Evolutionary conservation across 2,329 filamentous ascomycete species (phyloP).

Genomic region (Fusarium gaditjirri): DNA sequence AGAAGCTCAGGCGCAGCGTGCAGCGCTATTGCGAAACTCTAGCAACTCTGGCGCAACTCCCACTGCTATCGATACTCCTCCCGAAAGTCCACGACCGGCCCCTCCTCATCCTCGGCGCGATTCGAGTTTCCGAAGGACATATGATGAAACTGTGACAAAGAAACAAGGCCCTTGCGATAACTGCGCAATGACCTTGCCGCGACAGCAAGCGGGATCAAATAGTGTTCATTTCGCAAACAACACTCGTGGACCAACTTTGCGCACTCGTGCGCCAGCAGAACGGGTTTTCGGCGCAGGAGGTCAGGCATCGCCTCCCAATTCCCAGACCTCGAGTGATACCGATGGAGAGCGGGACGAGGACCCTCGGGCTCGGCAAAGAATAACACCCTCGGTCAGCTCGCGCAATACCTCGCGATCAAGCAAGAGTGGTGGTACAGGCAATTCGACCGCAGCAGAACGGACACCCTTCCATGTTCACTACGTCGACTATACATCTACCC

Average conservation of each 20-base stretch:
- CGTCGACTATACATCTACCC: constrained; percentile 74
- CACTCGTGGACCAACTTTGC: constrained; percentile 65
- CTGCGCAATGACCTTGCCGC: constrained; percentile 72
- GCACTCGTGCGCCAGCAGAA: constrained; percentile 70
- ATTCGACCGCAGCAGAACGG: constrained; percentile 59
- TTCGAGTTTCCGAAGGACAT: constrained; percentile 70
- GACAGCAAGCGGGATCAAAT: constrained; percentile 45
- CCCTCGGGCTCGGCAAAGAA: constrained; percentile 53
- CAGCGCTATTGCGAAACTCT: constrained; percentile 55
- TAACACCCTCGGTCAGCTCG: constrained; percentile 57
- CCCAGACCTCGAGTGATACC: constrained; percentile 62
- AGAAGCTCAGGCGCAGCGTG: constrained; percentile 56
- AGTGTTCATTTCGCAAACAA: constrained; percentile 49
- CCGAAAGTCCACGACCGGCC: constrained; percentile 63
- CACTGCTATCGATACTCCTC: constrained; percentile 66
- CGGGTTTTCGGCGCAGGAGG: constrained; percentile 63
- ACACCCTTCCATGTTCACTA: constrained; percentile 69
- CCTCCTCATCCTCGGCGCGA: constrained; percentile 58
- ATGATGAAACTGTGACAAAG: constrained; percentile 72
- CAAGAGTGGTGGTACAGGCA: constrained; percentile 56
- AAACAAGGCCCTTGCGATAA: constrained; percentile 74
- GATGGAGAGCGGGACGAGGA: constrained; percentile 61
- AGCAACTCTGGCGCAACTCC: constrained; percentile 50
- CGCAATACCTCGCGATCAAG: constrained; percentile 64
- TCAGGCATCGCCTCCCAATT: constrained; percentile 62